phyloP scores from a whole-genome alignment of 805 yeast species.

The Ogataea degrootiae region DNA sequence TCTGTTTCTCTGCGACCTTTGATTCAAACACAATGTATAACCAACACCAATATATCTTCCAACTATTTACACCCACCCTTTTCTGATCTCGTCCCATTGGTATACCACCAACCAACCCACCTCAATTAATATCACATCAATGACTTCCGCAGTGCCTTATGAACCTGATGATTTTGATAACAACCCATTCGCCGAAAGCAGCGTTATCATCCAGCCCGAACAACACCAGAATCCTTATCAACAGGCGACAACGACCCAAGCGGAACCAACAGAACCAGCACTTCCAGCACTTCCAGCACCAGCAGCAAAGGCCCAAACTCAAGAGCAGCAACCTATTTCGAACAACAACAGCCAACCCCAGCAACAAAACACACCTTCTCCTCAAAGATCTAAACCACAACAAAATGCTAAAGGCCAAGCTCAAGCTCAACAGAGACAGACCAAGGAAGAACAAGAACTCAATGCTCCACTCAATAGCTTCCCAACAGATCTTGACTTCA shows the following conservation, averaged over 20 bases:
- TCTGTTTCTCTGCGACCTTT: too few species aligned
- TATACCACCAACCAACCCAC: neutral
- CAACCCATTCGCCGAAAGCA: constrained; percentile 56
- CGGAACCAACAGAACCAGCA: neutral
- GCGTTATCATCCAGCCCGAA: constrained; percentile 18
- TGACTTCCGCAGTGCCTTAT: constrained; percentile 35
- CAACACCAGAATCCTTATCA: constrained; percentile 1
- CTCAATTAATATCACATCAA: constrained; percentile 2
- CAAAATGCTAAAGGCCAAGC: neutral
- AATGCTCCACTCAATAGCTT: constrained; percentile 21
- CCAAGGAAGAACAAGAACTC: constrained; percentile 25
- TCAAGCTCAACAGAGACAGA: constrained; percentile 11
- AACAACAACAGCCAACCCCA: constrained; percentile 1
- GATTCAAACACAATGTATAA: too few species aligned
- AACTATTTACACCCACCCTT: too few species aligned
- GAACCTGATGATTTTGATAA: constrained; percentile 52
- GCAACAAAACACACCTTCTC: neutral
- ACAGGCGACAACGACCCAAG: neutral
- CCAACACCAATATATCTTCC: too few species aligned
- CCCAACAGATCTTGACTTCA: constrained; percentile 38
- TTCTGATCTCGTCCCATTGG: too few species aligned
- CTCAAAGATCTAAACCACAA: constrained; percentile 4
- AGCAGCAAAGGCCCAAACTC: neutral
- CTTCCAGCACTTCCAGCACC: neutral
- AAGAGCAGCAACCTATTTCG: neutral